Conservation (phyloP, 148 eudicot species). For the Chenopodium formosanum region DNA sequence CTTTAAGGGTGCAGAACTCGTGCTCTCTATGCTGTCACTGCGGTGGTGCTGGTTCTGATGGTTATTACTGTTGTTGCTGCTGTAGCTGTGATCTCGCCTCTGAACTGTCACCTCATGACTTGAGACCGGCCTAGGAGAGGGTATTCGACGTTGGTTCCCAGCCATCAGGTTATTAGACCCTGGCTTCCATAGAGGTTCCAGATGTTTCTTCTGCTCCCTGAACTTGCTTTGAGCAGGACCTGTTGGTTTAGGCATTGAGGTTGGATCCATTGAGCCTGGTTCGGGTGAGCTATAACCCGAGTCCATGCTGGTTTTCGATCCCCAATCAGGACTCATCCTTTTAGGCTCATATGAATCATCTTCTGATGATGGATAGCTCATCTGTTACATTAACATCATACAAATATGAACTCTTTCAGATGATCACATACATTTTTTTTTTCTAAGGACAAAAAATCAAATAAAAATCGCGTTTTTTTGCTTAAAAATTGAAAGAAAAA, state of each 20-base stretch:
- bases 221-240: constrained; percentile 22
- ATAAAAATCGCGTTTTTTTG: background rate
- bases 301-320: constrained; percentile 22
- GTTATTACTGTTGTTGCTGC: background rate
- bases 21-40: constrained; percentile 71
- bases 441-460: background rate
- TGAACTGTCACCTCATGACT: constrained; percentile 15
- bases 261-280: constrained; percentile 7
- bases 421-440: background rate
- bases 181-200: constrained; percentile 25
- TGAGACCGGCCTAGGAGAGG: constrained; percentile 22
- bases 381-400: constrained; percentile 28
- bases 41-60: constrained; percentile 15
- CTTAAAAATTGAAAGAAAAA: background rate
- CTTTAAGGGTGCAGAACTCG: constrained; percentile 39
- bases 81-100: constrained; percentile 5
- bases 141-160: constrained; percentile 25
- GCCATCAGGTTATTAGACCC: constrained; percentile 17
- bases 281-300: constrained; percentile 19
- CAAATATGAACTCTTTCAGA: background rate
- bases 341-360: constrained; percentile 32
- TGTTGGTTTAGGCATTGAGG: background rate
- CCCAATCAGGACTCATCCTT: constrained; percentile 23
- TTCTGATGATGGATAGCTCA: constrained; percentile 35
- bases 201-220: constrained; percentile 24